Conservation (phyloP, 306 rosid species). For the Acacia confusa region DNA sequence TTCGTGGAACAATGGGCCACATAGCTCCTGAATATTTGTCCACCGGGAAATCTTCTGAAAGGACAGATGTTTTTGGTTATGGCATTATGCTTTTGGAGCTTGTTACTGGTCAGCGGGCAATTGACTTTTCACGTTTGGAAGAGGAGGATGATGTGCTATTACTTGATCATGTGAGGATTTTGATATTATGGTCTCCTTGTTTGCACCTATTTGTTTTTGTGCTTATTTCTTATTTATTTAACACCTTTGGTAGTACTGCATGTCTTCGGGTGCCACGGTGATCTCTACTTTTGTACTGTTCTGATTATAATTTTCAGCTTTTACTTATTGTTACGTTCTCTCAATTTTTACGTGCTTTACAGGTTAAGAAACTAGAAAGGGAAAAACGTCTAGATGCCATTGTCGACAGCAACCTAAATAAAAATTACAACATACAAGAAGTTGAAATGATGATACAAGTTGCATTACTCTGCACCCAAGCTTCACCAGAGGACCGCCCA, state of each 20-base stretch:
- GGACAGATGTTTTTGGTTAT: slow-evolving; percentile 98
- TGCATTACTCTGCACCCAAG: slow-evolving; percentile 94
- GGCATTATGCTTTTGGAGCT: slow-evolving; percentile 97
- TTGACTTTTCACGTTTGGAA: slow-evolving; percentile 95
- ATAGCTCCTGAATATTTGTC: slow-evolving; percentile 99
- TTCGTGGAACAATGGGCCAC: slow-evolving; percentile 99
- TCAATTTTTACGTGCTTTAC: slow-evolving; percentile 20
- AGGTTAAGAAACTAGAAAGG: slow-evolving; percentile 96
- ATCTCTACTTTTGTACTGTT: slow-evolving; percentile 9
- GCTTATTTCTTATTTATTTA: slow-evolving; percentile 19
- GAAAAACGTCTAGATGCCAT: slow-evolving; percentile 77
- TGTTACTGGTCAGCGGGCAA: slow-evolving; percentile 95
- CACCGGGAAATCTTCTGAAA: slow-evolving; percentile 95
- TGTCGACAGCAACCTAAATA: slow-evolving; percentile 73
- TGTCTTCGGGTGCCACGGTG: slow-evolving; percentile 17
- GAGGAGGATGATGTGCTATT: slow-evolving; percentile 94
- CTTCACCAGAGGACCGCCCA: slow-evolving; percentile 93
- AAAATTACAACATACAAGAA: slow-evolving; percentile 65
- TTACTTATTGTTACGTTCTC: slow-evolving; percentile 13
- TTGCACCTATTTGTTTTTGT: background rate
- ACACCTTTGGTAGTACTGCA: slow-evolving; percentile 18
- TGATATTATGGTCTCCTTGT: slow-evolving; percentile 19
- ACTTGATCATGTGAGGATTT: slow-evolving; percentile 86
- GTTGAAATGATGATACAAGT: slow-evolving; percentile 96
- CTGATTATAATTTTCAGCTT: slow-evolving; percentile 4